Conservation (phyloP, 2,329 filamentous ascomycete genomes). For the Venturia nashicola region DNA sequence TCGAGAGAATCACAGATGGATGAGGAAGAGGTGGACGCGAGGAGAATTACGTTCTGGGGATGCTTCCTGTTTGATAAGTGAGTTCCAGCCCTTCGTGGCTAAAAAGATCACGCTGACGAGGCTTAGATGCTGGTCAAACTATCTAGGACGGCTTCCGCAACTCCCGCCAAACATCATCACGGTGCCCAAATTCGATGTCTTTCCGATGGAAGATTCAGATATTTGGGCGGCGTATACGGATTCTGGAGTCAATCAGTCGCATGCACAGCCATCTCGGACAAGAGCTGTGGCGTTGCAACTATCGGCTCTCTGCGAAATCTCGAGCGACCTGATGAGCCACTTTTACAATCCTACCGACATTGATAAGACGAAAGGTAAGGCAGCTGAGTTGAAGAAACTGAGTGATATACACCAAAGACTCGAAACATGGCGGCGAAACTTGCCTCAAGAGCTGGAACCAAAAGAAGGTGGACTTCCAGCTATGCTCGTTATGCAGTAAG, state of each 20-base stretch:
- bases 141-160: conserved; percentile 82
- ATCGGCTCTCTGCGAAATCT: conserved; percentile 79
- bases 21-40: conserved; percentile 77
- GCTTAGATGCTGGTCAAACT: conserved; percentile 80
- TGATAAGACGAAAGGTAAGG: conserved; percentile 55
- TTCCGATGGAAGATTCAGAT: conserved; percentile 75
- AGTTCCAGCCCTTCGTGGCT: conserved; percentile 13
- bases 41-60: conserved; percentile 91
- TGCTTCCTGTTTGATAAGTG: conserved; percentile 95
- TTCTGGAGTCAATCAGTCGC: conserved; percentile 57
- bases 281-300: conserved; percentile 73
- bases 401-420: conserved; percentile 82
- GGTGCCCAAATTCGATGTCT: conserved; percentile 80
- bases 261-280: conserved; percentile 70
- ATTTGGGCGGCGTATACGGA: conserved; percentile 86
- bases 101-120: background rate
- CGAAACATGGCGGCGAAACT: conserved; percentile 74
- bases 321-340: conserved; percentile 73
- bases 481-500: conserved; percentile 78
- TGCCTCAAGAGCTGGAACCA: conserved; percentile 79
- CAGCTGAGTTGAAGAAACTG: conserved; percentile 79
- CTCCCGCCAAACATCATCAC: conserved; percentile 68
- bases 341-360: conserved; percentile 74
- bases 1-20: conserved; percentile 43
- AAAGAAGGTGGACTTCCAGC: conserved; percentile 82